Percentiles rank a stretch among this genome's conserved stretches.
Conservation (phyloP, 1,139 yeast genomes). For the Lizanozyma gosingica region DNA sequence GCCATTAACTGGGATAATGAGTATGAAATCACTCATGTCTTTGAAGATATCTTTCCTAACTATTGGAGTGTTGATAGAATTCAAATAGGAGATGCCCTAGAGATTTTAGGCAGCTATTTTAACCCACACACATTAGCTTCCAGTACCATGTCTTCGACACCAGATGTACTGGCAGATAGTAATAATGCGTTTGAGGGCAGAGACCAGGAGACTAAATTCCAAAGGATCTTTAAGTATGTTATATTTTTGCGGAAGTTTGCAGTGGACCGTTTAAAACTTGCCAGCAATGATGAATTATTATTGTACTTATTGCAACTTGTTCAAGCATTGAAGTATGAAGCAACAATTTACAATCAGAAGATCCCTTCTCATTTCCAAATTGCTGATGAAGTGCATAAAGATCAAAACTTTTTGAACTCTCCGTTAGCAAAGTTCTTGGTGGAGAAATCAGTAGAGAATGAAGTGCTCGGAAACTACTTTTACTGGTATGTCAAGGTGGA, state of each 20-base stretch:
- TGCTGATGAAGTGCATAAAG: conserved; percentile 16
- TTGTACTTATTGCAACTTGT: conserved; percentile 83
- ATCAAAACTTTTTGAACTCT: conserved; percentile 25
- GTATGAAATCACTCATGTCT: conserved; percentile 68
- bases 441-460: conserved; percentile 59
- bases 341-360: conserved; percentile 11
- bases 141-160: conserved; percentile 1
- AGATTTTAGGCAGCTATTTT: conserved; percentile 69
- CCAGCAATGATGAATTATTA: conserved; percentile 72
- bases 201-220: conserved; percentile 23
- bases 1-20: conserved; percentile 87
- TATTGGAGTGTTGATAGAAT: conserved; percentile 56
- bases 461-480: conserved; percentile 67
- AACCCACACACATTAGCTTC: conserved; percentile 30
- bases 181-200: conserved; percentile 4
- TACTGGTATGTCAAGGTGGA: conserved; percentile 93
- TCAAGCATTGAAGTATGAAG: conserved; percentile 79
- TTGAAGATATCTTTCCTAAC: conserved; percentile 42
- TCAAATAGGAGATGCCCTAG: conserved; percentile 89
- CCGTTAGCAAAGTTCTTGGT: conserved; percentile 77
- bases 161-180: conserved; percentile 1
- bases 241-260: conserved; percentile 68
- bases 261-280: conserved; percentile 70
- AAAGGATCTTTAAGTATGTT: conserved; percentile 26
- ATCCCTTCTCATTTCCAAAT: conserved; percentile 12